Evolutionary conservation across 2,329 filamentous ascomycete species (phyloP).

Genomic region (Chaetomiaceae sp.): DNA sequence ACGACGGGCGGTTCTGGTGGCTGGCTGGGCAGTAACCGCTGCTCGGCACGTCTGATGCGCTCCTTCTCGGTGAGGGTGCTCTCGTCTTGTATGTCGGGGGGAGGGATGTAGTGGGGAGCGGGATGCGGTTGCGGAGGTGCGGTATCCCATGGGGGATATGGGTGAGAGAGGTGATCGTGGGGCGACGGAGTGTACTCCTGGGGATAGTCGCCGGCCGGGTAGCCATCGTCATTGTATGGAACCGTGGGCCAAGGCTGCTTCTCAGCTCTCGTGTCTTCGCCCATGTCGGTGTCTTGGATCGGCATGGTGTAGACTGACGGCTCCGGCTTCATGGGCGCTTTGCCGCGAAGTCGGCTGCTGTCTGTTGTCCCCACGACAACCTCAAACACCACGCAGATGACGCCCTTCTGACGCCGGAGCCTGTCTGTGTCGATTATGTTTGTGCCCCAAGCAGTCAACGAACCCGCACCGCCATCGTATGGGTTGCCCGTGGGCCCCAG

Average conservation of each 20-base stretch:
- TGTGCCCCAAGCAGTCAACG: conserved; percentile 53
- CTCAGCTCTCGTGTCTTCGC: conserved; percentile 18
- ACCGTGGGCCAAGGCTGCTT: conserved; percentile 22
- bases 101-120: conserved; percentile 48
- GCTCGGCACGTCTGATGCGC: conserved; percentile 70
- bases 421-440: conserved; percentile 84
- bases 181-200: conserved; percentile 24
- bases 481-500: conserved; percentile 26
- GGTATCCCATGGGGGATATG: conserved; percentile 34
- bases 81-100: conserved; percentile 57
- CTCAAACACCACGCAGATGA: conserved; percentile 84
- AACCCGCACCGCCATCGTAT: conserved; percentile 40
- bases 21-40: conserved; percentile 73
- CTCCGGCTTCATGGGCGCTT: conserved; percentile 20
- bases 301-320: conserved; percentile 25
- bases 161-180: conserved; percentile 6
- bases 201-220: conserved; percentile 18
- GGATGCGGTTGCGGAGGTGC: conserved; percentile 30
- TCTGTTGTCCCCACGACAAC: conserved; percentile 83
- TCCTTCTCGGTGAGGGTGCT: conserved; percentile 75
- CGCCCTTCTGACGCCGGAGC: conserved; percentile 81
- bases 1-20: conserved; percentile 50
- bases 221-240: conserved; percentile 20
- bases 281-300: conserved; percentile 20
- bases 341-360: conserved; percentile 53